Base-by-base conservation (phyloP, 225 moss, liverwort and hornwort species). In the Pleurozium schreberi region DNA sequence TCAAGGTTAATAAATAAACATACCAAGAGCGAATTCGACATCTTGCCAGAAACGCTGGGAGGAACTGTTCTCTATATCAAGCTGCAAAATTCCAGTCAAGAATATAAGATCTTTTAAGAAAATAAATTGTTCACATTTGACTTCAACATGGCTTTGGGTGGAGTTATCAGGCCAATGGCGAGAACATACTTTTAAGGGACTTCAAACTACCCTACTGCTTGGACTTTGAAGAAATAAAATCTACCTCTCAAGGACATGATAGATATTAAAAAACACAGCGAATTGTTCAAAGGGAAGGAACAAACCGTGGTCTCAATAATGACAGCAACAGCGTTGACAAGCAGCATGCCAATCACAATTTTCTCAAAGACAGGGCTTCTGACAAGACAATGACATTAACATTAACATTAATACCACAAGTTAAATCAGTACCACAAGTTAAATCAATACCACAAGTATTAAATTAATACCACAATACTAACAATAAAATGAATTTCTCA, bases 301-400 rank as follows among this genome's bases (percentile, higher is more conserved):
- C 97, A 67, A 91, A 97, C 97, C 89, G 97, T 94, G 74, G 99
- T 96, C 92, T 99, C 97, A 30, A 97, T 89, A 28, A 97, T 87
- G 89, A 99, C 96, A 8, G 97, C 95, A n/a, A 95, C 89, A 80
- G 96, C 92, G 61, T 99, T 99, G 86, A 96, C 55, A 16, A 93
- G 86, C 84, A 99, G 91, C 90, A 97, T 93, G 82, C 96, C 94
- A 38, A 96, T 81, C 69, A 99, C 90, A 58, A 97, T 94, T 43
- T 95, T 92, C 89, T 99, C 99, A 85, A 97, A 97, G 34, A 83
- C 22, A 57, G 60, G 90, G 94, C 99, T 97, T 71, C 88, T 93
- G 65, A 99, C 99, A 87, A 99, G 96, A 5, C 64, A 64, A 31
- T n/a, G 31, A 86, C 50, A 50, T n/a, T 14, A 22, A 86, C 20